Evolutionary conservation across 371 early-diverging fungal genomes (phyloP).

Genomic region (Dichotomocladium elegans): DNA sequence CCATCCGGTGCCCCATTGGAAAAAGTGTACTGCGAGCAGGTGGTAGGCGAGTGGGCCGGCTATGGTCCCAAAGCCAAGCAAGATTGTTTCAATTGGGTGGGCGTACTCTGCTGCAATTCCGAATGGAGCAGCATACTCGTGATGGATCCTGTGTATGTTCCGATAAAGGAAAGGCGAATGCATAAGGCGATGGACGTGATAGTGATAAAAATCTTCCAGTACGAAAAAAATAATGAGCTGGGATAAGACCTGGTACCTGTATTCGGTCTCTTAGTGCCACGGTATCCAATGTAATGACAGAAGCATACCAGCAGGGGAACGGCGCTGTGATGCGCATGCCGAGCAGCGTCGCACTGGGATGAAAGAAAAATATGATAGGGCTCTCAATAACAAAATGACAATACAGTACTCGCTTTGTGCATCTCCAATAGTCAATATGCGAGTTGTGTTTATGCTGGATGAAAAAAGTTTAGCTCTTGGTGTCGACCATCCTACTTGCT

Average conservation of each 20-base stretch:
- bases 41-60: conserved; percentile 57
- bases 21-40: conserved; percentile 1
- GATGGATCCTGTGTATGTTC: conserved; percentile 87
- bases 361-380: conserved; percentile 80
- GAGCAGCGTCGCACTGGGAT: conserved; percentile 72
- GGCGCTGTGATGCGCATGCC: conserved; percentile 85
- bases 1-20: conserved; percentile 27
- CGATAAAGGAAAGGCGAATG: conserved; percentile 86
- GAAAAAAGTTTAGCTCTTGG: background rate
- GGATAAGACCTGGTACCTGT: conserved; percentile 8
- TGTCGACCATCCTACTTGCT: background rate
- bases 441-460: background rate
- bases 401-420: conserved; percentile 65
- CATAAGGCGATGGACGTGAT: conserved; percentile 78
- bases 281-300: background rate
- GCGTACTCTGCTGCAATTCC: conserved; percentile 85
- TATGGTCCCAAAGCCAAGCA: conserved; percentile 72
- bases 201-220: conserved; percentile 77
- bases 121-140: conserved; percentile 87
- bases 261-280: background rate
- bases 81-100: conserved; percentile 72
- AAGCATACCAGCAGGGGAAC: conserved; percentile 74
- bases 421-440: conserved; percentile 64
- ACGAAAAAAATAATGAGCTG: conserved; percentile 73
- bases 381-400: conserved; percentile 74